Conservation (phyloP, 192 early-diverging fungal genomes). For the Pilaira anomala region DNA sequence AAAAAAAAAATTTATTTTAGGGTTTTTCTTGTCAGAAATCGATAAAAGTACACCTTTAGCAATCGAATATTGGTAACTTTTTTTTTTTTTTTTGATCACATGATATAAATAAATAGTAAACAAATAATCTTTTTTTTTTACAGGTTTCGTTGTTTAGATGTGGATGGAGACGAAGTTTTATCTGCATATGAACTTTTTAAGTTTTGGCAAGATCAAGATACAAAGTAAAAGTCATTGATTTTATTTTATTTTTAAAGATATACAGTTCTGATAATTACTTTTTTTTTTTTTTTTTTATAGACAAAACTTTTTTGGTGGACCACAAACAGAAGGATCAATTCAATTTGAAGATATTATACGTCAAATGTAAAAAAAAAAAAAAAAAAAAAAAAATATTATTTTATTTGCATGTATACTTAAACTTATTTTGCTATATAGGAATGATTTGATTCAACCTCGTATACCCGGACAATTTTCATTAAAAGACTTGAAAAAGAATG, state of each 20-base stretch:
- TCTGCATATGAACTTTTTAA: slow-evolving; percentile 82
- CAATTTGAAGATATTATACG: slow-evolving; percentile 37
- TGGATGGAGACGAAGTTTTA: slow-evolving; percentile 85
- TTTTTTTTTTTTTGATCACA: no score
- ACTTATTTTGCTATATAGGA: slow-evolving; percentile 8
- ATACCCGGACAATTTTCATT: slow-evolving; percentile 30
- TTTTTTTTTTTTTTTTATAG: background rate
- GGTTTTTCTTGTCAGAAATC: slow-evolving; percentile 38
- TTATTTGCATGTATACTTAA: no score
- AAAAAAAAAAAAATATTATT: background rate
- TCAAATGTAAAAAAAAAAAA: slow-evolving; percentile 41
- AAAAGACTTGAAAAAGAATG: slow-evolving; percentile 31
- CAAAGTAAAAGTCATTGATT: slow-evolving; percentile 7
- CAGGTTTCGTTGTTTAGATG: slow-evolving; percentile 94
- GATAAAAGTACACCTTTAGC: slow-evolving; percentile 34
- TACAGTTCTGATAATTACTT: background rate
- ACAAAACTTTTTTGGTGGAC: slow-evolving; percentile 5
- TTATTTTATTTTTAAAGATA: background rate
- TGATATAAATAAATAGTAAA: background rate
- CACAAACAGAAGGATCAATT: slow-evolving; percentile 8
- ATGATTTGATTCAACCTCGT: slow-evolving; percentile 37
- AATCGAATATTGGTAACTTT: slow-evolving; percentile 42
- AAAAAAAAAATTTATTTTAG: no score
- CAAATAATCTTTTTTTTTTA: background rate
- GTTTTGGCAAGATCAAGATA: slow-evolving; percentile 84